A percentile compares a stretch with the other conserved stretches of the same genome.
phyloP scores from a whole-genome alignment of 176 grass and related monocot genomes.

The Phragmites australis region DNA sequence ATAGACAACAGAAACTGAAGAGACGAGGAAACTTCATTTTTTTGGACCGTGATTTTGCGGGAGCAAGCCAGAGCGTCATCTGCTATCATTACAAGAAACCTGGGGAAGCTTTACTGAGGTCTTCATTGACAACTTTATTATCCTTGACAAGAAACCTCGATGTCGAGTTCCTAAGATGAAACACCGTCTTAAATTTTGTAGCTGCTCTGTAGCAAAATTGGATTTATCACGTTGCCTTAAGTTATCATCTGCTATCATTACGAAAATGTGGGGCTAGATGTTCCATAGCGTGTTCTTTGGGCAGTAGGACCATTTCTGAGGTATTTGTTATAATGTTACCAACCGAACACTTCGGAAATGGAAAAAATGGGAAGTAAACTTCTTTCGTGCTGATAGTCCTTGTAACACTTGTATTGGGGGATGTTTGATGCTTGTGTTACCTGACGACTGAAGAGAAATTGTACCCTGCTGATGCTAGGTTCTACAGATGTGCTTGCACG shows the following conservation, averaged over 20 bases:
- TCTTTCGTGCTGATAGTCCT: neutral
- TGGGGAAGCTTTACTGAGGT: constrained; percentile 21
- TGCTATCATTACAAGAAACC: too few species aligned
- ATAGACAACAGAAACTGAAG: constrained; percentile 40
- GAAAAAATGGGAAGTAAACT: neutral
- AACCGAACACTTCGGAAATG: neutral
- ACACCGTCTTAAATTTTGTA: constrained; percentile 50
- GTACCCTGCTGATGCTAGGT: too few species aligned
- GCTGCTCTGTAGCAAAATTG: constrained; percentile 46
- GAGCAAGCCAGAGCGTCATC: too few species aligned
- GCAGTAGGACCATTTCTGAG: constrained; percentile 7
- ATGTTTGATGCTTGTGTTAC: neutral
- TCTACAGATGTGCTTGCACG: neutral
- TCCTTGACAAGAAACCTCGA: constrained; percentile 25
- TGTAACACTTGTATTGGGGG: neutral
- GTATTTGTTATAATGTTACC: neutral
- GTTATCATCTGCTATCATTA: constrained; percentile 21
- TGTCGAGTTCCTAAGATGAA: constrained; percentile 25
- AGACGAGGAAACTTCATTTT: constrained; percentile 27
- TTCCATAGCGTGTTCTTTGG: neutral
- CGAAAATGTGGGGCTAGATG: neutral
- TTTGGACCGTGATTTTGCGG: neutral
- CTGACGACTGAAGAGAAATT: neutral
- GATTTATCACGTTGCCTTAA: constrained; percentile 35
- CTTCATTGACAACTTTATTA: constrained; percentile 6